These are phyloP conservation scores for Exidia glandulosa DNA, from an alignment of 768 basidiomycete genomes.

Conservation along the genomic window DNA sequence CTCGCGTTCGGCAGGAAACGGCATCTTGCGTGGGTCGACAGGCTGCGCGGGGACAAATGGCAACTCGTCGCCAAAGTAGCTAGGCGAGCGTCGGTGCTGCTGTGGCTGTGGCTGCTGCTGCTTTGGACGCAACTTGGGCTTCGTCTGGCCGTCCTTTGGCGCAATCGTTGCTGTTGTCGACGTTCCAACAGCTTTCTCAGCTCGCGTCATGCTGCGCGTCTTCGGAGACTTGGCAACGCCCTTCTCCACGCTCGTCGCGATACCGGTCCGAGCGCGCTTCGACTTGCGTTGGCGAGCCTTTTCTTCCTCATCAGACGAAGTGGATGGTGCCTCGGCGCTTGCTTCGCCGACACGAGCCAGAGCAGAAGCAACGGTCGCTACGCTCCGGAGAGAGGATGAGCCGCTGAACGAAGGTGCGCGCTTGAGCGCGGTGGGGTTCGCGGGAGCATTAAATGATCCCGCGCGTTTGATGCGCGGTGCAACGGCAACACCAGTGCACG, in stretches of 20 bases:
- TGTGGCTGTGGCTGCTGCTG: no score
- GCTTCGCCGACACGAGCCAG: background rate
- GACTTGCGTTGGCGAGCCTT: conserved; percentile 44
- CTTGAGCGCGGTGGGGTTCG: conserved; percentile 24
- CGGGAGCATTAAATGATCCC: conserved; percentile 19
- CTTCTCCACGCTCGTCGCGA: background rate
- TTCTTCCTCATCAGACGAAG: conserved; percentile 76
- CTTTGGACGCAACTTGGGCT: background rate
- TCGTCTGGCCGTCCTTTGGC: background rate
- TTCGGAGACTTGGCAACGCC: background rate
- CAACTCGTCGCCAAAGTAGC: background rate
- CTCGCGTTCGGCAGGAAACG: background rate
- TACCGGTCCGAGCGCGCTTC: conserved; percentile 43
- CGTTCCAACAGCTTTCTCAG: no score
- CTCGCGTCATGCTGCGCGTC: background rate
- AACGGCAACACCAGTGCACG: background rate
- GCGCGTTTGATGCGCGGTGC: conserved; percentile 28
- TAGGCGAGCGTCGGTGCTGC: background rate
- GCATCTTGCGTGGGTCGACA: background rate
- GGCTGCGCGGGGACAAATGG: background rate
- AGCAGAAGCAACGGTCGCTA: background rate
- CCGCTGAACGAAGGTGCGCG: conserved; percentile 50
- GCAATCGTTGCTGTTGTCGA: background rate
- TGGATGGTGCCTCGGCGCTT: conserved; percentile 14
- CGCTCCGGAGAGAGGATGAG: background rate